phyloP scores from a whole-genome alignment of 768 basidiomycete species.

The Kwoniella europaea region DNA sequence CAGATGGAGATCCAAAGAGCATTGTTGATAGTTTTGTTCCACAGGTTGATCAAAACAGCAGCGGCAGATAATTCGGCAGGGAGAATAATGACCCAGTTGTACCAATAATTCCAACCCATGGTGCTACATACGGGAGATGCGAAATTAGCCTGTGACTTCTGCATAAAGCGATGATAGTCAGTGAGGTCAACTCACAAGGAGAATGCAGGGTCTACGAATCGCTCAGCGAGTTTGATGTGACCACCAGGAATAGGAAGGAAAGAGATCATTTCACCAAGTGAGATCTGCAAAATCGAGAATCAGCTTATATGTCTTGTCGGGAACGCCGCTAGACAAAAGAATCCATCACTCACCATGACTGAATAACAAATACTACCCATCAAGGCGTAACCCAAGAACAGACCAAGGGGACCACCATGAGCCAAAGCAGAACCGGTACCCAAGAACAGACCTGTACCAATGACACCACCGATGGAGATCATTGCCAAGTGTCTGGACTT shows the following conservation, averaged over 20 bases:
- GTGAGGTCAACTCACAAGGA: conserved; percentile 47
- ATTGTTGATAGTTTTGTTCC: conserved; percentile 63
- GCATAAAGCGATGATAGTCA: conserved; percentile 37
- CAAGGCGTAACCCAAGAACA: conserved; percentile 46
- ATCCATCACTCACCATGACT: conserved; percentile 65
- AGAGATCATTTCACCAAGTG: conserved; percentile 49
- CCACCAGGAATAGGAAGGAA: conserved; percentile 54
- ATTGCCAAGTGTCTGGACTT: conserved; percentile 40
- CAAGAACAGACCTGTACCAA: conserved; percentile 66
- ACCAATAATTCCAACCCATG: conserved; percentile 47
- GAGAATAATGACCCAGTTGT: conserved; percentile 62
- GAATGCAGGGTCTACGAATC: conserved; percentile 65
- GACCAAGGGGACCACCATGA: conserved; percentile 51
- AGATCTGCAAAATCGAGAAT: conserved; percentile 13
- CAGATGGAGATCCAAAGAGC: conserved; percentile 82
- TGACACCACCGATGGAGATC: conserved; percentile 44
- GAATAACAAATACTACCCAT: conserved; percentile 53
- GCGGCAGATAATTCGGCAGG: conserved; percentile 77
- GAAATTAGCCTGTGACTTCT: not conserved
- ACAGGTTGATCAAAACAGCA: conserved; percentile 68
- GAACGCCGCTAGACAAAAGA: not conserved
- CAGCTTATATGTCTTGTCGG: not conserved
- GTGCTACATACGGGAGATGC: not conserved
- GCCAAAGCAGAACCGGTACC: conserved; percentile 58
- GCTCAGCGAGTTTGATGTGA: conserved; percentile 48